Base-by-base conservation (phyloP, 441 rosid genomes). In the Capsella rubella region DNA sequence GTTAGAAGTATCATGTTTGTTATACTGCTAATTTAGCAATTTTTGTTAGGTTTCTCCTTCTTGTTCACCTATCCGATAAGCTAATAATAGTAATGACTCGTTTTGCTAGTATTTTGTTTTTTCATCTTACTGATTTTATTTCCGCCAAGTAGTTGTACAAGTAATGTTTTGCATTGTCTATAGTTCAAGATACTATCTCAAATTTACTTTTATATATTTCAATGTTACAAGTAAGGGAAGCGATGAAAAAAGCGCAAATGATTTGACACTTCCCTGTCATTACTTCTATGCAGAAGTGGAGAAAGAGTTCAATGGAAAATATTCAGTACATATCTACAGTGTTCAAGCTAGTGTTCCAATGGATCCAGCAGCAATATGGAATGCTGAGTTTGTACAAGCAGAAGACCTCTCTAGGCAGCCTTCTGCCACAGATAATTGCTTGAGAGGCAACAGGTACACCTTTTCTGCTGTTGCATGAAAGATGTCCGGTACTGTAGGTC, bases 311-410 rank as follows among this genome's bases (percentile, higher is more conserved):
- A 79, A 84, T 35, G 89, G 84, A 8, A 83, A 80, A 63, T 88
- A 88, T 81, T 87, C 87, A 11, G 78, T 84, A 81, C 93, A 89
- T 56, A 85, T 95, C 32, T 95, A 90, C 75, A 92, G 96, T 72
- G 88, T 95, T 71, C 99, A 92, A 86, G 80, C 86, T 76, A 82
- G 86, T 70, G 81, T 90, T 56, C 98, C 99, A 21, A 85, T 81
- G 71, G 99, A 95, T 78, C 82, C 92, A 55, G 92, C 93, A 47
- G 87, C 82, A 3, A 82, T 95, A 62, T 89, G 97, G 97, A 95
- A 89, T 80, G 35, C 82, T 55, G 99, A 95, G 86, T 92, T 83
- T 84, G 79, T 92, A 25, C 97, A 95, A 85, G 90, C 99, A 56
- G 93, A 90, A 81, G 93, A 89, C 74, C 92, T 95, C 46, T 90